Base-by-base conservation (phyloP, 306 rosid species). In the Vigna radiata region DNA sequence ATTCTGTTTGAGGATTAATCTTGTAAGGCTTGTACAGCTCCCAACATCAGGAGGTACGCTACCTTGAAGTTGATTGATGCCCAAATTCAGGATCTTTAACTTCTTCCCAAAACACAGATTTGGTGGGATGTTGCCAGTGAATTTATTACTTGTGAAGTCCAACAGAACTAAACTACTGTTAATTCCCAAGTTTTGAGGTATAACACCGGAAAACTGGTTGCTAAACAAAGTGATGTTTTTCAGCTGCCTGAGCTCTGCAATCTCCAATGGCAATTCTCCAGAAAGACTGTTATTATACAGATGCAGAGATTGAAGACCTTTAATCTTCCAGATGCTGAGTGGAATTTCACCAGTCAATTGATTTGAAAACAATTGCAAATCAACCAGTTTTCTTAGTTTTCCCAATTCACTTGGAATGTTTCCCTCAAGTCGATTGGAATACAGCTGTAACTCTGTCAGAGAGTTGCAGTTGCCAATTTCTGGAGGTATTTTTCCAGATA, bases 301-400 rank as follows among this genome's bases (percentile, higher is more conserved):
- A 69, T 74, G 81, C 77, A 94, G 61, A 50, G 84, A 27, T 82
- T 85, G 39, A 47, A 94, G 96, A 62, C 84, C 72, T 49, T 71
- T 89, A 80, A 90, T 92, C 91, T 90, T 94, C 98, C 98, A 94
- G 12, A 94, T 71, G 59, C 91, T 84, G 4, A 78, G 79, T 3
- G 98, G 98, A 83, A 94, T 90, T 81, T 90, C 89, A 27, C 98
- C 98, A 0, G 64, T 83, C 74, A 94, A 77, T 33, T 21, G 79
- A 78, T 94, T 94, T 6, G 79, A 48, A 61, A 85, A 90, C 81
- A 92, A 70, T 47, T 82, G 77, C 70, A 94, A 90, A 33, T 84
- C 87, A 52, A 53, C 17, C 36, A 94, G 74, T 64, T 82, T 15
- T 62, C 81, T 77, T 72, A 91, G 78, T 80, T 72, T 84, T 7